phyloP scores from a whole-genome alignment of 225 moss, liverwort and hornwort species.

The Polytrichum commune region DNA sequence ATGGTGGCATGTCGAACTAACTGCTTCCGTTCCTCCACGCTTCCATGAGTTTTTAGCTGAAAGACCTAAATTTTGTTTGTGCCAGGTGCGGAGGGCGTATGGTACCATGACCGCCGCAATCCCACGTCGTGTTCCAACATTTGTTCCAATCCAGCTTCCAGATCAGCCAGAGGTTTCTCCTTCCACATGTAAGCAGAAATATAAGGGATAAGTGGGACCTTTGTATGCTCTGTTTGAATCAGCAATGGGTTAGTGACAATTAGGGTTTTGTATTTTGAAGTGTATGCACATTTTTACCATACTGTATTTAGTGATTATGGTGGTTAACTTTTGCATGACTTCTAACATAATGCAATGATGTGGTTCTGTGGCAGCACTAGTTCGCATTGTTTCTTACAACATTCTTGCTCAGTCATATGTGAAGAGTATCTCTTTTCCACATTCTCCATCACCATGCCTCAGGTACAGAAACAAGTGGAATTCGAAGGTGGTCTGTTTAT shows the following conservation, averaged over 20 bases:
- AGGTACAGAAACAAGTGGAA: conserved; percentile 30
- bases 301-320: not conserved
- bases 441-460: conserved; percentile 78
- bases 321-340: not conserved
- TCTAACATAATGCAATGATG: no score
- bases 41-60: no score
- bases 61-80: not conserved
- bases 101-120: conserved; percentile 46
- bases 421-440: conserved; percentile 69
- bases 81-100: conserved; percentile 35
- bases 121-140: conserved; percentile 48
- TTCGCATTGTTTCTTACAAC: conserved; percentile 86
- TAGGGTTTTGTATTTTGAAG: not conserved
- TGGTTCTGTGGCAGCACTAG: conserved; percentile 39
- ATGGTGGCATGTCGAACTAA: no score
- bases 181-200: conserved; percentile 33
- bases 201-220: not conserved
- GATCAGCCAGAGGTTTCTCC: conserved; percentile 13
- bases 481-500: not conserved
- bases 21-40: no score
- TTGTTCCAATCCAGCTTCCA: conserved; percentile 40
- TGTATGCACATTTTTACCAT: not conserved
- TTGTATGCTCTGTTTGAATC: not conserved
- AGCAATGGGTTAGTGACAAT: no score
- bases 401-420: conserved; percentile 88